Conservation (phyloP, 2,329 filamentous ascomycete genomes). For the Drechslerella coelobrocha region DNA sequence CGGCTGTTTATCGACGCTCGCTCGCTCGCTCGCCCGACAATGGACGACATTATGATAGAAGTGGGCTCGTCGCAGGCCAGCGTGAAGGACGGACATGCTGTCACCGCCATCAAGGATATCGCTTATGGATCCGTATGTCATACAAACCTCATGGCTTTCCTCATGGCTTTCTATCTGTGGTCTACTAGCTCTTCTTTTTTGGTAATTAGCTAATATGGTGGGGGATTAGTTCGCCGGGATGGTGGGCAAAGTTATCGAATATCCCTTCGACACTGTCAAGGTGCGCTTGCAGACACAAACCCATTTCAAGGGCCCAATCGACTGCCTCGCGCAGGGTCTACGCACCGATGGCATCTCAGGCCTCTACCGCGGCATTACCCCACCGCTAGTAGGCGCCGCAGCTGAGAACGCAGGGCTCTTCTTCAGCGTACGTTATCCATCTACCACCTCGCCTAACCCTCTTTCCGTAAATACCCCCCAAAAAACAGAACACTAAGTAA, state of each 20-base stretch:
- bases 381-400: constrained; percentile 87
- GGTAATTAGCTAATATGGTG: not conserved
- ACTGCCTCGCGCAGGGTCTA: constrained; percentile 90
- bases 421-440: constrained; percentile 71
- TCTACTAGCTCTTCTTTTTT: not conserved
- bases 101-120: constrained; percentile 83
- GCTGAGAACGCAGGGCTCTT: constrained; percentile 92
- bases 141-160: no score
- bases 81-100: constrained; percentile 59
- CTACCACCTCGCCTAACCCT: not conserved
- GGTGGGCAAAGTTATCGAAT: constrained; percentile 94
- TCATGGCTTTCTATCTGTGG: constrained; percentile 1
- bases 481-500: not conserved
- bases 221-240: constrained; percentile 74
- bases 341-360: constrained; percentile 77
- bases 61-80: constrained; percentile 16
- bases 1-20: not conserved
- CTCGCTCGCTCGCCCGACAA: not conserved
- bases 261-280: constrained; percentile 98
- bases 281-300: constrained; percentile 96
- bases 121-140: constrained; percentile 79
- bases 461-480: not conserved
- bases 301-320: constrained; percentile 82
- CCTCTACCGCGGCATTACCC: constrained; percentile 90
- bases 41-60: not conserved